phyloP scores from a whole-genome alignment of 441 rosid species.

The Populus tomentosa region DNA sequence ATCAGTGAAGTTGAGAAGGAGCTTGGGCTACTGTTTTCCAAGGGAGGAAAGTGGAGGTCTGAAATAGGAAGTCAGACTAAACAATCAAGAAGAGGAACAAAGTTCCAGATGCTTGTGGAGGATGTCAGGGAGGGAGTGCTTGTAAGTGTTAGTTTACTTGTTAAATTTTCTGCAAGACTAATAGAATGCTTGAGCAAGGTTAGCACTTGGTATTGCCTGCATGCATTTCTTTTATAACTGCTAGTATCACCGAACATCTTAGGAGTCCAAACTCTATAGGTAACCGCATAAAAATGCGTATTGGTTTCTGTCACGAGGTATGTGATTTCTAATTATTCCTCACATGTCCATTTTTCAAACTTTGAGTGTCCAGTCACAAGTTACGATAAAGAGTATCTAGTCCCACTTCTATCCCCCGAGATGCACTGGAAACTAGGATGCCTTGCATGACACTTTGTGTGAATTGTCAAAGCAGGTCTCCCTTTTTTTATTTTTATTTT shows the following conservation, averaged over 20 bases:
- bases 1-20: slow-evolving; percentile 91
- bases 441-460: neutral
- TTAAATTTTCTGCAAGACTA: neutral
- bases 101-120: slow-evolving; percentile 94
- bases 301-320: neutral
- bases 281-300: too few relatives aligned
- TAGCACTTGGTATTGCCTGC: neutral
- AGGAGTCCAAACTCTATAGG: too few relatives aligned
- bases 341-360: neutral
- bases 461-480: neutral
- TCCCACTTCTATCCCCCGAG: neutral
- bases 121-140: slow-evolving; percentile 89
- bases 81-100: slow-evolving; percentile 54
- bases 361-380: neutral
- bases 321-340: neutral
- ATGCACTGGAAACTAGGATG: neutral
- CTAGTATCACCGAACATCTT: neutral
- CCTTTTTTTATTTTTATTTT: neutral
- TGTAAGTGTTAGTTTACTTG: slow-evolving; percentile 40
- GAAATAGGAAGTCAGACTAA: slow-evolving; percentile 48
- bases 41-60: slow-evolving; percentile 55
- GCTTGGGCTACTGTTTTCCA: slow-evolving; percentile 76
- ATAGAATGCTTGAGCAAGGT: neutral
- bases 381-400: neutral
- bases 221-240: neutral